Percentiles rank a stretch among this genome's conserved stretches.
Conservation (phyloP, 148 eudicot species). For the Chenopodium album region DNA sequence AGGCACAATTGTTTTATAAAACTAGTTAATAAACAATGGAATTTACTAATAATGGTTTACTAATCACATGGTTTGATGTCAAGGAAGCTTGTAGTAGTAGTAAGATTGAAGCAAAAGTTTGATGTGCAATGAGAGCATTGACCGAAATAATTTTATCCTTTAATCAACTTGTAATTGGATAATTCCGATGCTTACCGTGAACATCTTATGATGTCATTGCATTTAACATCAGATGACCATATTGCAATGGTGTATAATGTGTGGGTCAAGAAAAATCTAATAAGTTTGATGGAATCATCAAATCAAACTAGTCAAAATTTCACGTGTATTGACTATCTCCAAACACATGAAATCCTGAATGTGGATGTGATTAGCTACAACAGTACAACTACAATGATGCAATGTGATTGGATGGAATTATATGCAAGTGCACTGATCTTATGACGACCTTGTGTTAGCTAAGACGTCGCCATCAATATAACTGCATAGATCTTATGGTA, state of each 20-base stretch:
- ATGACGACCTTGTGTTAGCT: background rate
- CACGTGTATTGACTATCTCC: background rate
- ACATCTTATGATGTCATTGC: background rate
- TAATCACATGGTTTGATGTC: conserved; percentile 7
- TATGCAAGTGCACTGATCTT: background rate
- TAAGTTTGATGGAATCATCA: background rate
- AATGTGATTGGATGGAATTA: background rate
- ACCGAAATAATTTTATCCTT: background rate
- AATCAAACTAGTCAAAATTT: background rate
- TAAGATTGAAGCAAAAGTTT: background rate
- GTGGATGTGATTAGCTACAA: background rate
- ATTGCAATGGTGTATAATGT: background rate
- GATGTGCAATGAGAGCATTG: background rate
- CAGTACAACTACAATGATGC: background rate
- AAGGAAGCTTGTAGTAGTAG: background rate
- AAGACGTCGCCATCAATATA: background rate
- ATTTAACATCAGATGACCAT: background rate
- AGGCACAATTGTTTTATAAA: background rate
- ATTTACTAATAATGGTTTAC: background rate
- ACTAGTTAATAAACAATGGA: background rate
- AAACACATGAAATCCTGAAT: background rate
- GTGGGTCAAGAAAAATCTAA: background rate
- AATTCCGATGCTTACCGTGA: background rate
- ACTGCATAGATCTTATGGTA: background rate
- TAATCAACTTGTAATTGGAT: background rate